phyloP scores from a whole-genome alignment of 345 rosid genomes.

The Populus pruinosa region DNA sequence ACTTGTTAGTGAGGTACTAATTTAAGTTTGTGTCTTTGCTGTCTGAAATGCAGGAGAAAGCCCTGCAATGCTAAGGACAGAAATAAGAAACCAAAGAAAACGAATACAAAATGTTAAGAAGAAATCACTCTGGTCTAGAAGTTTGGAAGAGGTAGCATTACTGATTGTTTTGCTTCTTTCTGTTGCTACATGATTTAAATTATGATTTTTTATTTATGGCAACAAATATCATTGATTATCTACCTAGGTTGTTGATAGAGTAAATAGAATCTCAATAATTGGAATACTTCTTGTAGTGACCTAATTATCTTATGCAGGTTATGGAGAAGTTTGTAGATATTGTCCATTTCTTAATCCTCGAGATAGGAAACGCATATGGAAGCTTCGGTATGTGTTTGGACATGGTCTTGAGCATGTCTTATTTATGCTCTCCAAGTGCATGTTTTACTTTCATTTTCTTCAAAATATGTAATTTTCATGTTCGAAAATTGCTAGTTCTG shows the following conservation, averaged over 20 bases:
- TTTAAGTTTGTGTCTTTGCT: neutral
- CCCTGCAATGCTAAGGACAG: slow-evolving; percentile 15
- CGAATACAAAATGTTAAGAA: slow-evolving; percentile 26
- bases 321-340: slow-evolving; percentile 35
- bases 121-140: slow-evolving; percentile 34
- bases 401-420: neutral
- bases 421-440: neutral
- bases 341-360: slow-evolving; percentile 27
- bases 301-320: slow-evolving; percentile 13
- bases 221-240: neutral
- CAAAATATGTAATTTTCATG: neutral
- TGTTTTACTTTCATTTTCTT: neutral
- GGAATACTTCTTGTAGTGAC: neutral
- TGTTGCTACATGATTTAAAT: neutral
- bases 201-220: neutral
- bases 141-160: slow-evolving; percentile 30
- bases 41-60: slow-evolving; percentile 16
- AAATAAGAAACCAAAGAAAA: slow-evolving; percentile 26
- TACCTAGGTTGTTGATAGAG: neutral
- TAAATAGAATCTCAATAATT: neutral
- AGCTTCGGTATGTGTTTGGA: slow-evolving; percentile 19
- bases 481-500: neutral
- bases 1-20: neutral
- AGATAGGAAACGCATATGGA: slow-evolving; percentile 21
- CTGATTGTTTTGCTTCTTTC: neutral